phyloP scores from a whole-genome alignment of 257 asterid species.

The Ajuga chamaepitys region DNA sequence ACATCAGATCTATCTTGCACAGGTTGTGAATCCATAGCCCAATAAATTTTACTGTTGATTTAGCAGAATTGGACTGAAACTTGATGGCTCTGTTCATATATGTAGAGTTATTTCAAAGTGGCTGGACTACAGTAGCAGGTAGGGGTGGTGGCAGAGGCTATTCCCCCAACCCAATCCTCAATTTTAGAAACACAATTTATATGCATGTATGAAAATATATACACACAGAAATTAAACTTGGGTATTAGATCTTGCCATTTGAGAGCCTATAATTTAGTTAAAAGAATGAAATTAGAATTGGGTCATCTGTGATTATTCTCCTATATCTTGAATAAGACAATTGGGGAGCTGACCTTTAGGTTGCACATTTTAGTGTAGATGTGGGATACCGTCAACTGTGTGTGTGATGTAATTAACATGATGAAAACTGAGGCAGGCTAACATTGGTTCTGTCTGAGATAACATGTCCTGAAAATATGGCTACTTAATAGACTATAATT shows the following conservation, averaged over 20 bases:
- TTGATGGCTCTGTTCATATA: background rate
- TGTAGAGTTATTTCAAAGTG: background rate
- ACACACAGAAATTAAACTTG: background rate
- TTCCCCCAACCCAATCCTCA: background rate
- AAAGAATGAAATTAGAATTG: background rate
- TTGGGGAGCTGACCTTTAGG: slow-evolving; percentile 2
- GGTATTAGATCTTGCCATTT: background rate
- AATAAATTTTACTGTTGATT: background rate
- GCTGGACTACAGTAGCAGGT: background rate
- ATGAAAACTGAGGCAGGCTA: background rate
- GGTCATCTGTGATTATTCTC: background rate
- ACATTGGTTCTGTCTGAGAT: background rate
- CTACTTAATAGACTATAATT: background rate
- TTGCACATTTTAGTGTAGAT: background rate
- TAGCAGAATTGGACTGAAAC: background rate
- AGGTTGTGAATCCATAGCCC: slow-evolving; percentile 40
- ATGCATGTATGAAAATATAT: background rate
- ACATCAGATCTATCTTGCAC: slow-evolving; percentile 84
- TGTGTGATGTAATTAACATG: background rate
- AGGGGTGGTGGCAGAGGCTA: background rate
- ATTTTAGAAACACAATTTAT: background rate
- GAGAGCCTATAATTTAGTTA: background rate
- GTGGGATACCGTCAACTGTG: background rate
- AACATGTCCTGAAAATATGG: background rate
- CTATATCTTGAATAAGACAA: background rate